Evolutionary conservation across 164 flowering plant genomes (phyloP).

Genomic region (Annona squamosa): DNA sequence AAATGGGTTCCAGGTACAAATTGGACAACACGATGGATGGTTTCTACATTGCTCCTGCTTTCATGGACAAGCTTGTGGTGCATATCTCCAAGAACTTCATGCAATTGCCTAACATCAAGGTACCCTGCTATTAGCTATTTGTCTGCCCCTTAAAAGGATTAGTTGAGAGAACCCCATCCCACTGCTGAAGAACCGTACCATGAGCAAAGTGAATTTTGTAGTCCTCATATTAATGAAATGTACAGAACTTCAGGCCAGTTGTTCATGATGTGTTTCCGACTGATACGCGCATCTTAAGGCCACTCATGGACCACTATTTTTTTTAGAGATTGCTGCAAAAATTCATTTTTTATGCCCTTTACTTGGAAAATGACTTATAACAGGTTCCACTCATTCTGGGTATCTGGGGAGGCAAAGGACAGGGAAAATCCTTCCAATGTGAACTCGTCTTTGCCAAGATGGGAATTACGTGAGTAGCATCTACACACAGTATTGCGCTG

Average conservation of each 20-base stretch:
- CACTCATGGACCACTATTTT: no score
- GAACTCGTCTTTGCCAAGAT: slow-evolving; percentile 52
- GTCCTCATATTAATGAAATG: not conserved
- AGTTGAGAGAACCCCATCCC: no score
- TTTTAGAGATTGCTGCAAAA: no score
- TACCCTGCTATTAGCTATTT: not conserved
- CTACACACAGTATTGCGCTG: not conserved
- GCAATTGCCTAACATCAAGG: slow-evolving; percentile 57
- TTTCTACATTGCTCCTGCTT: slow-evolving; percentile 54
- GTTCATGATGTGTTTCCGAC: not conserved
- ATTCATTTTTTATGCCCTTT: no score
- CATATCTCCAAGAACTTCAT: slow-evolving; percentile 55
- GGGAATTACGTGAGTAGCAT: slow-evolving; percentile 36
- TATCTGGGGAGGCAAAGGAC: slow-evolving; percentile 67
- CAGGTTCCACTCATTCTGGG: slow-evolving; percentile 58
- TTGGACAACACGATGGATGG: slow-evolving; percentile 51
- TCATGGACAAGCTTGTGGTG: slow-evolving; percentile 63
- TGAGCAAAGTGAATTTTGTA: not conserved
- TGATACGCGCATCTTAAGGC: not conserved
- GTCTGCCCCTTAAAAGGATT: not conserved
- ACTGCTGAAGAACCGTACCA: not conserved
- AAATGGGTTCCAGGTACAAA: slow-evolving; percentile 24
- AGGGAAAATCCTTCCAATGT: slow-evolving; percentile 63
- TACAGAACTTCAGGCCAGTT: not conserved
- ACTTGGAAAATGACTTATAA: not conserved